These are phyloP conservation scores for Raffaelea arxii DNA, from an alignment of 2,329 filamentous ascomycete genomes.

Conservation along the genomic window DNA sequence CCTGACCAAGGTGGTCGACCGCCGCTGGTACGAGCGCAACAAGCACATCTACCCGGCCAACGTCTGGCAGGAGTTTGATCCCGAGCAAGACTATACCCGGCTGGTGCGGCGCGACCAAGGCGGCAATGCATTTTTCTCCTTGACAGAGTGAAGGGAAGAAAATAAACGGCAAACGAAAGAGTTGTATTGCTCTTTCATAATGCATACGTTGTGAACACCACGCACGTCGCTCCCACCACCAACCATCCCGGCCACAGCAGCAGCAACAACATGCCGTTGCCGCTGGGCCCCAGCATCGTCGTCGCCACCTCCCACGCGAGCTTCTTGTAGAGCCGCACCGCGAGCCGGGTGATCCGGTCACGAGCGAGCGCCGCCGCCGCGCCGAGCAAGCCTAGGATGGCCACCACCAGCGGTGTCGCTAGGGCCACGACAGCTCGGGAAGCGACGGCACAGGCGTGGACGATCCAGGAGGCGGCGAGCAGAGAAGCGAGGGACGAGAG, in stretches of 20 bases:
- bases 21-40: constrained; percentile 93
- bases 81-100: constrained; percentile 72
- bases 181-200: no score
- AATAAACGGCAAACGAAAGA: no score
- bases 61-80: constrained; percentile 90
- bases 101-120: constrained; percentile 73
- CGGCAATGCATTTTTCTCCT: constrained; percentile 90
- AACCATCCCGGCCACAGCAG: constrained; percentile 51
- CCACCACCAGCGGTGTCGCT: no score
- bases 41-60: constrained; percentile 98
- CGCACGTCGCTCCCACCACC: constrained; percentile 28
- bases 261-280: constrained; percentile 37
- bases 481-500: neutral
- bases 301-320: constrained; percentile 38
- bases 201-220: constrained; percentile 23
- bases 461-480: neutral
- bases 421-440: no score
- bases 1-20: constrained; percentile 87
- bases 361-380: neutral
- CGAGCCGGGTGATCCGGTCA: constrained; percentile 1
- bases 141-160: no score
- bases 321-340: constrained; percentile 11
- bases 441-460: no score
- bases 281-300: constrained; percentile 38
- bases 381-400: neutral